Conservation (phyloP, 345 rosid genomes). For the Lagerstroemia speciosa region DNA sequence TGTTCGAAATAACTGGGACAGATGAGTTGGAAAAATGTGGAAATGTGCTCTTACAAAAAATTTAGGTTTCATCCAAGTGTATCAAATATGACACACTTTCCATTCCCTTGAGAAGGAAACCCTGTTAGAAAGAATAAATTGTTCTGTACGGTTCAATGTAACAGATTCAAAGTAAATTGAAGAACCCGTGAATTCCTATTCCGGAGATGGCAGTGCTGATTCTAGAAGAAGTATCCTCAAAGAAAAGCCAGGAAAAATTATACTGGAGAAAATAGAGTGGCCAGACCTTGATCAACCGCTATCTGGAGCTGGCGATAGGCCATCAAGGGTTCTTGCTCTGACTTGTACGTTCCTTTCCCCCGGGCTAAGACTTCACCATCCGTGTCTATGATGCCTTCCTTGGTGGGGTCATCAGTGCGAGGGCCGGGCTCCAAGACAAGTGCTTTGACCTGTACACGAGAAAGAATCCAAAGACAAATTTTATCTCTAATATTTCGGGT, state of each 20-base stretch:
- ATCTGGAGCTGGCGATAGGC: conserved; percentile 51
- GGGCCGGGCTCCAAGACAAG: conserved; percentile 75
- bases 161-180: not conserved
- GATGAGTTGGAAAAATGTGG: too few relatives aligned
- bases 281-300: conserved; percentile 80
- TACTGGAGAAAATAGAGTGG: conserved; percentile 68
- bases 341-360: conserved; percentile 52
- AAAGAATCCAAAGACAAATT: not conserved
- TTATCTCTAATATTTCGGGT: not conserved
- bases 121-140: not conserved
- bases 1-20: too few relatives aligned
- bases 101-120: not conserved
- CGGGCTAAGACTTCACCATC: conserved; percentile 92
- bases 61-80: not conserved
- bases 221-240: not conserved
- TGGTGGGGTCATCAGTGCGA: conserved; percentile 37
- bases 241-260: conserved; percentile 1
- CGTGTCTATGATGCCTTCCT: conserved; percentile 79
- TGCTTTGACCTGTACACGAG: conserved; percentile 60
- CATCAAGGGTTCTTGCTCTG: conserved; percentile 48
- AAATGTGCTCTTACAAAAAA: not conserved
- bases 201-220: not conserved
- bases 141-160: not conserved
- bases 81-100: not conserved
- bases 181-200: not conserved